Conservation (phyloP, 352 stramenopile species). For the Pythium aristosporum region DNA sequence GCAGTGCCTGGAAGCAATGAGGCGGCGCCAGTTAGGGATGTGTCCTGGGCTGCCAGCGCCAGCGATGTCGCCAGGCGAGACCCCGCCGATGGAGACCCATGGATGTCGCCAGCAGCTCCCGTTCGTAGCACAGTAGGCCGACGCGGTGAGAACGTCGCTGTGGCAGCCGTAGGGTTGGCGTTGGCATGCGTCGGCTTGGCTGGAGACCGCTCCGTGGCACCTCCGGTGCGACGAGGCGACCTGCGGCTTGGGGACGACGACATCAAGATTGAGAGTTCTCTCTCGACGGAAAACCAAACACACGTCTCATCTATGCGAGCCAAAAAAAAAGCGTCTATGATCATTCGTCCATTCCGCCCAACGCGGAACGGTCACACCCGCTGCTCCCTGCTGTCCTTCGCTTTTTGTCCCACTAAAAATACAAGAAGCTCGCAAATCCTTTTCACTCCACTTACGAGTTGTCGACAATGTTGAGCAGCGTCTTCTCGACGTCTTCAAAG, state of each 20-base stretch:
- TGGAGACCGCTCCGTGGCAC: constrained; percentile 3
- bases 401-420: constrained; percentile 28
- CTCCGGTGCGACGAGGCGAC: not conserved
- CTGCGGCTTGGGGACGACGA: constrained; percentile 7
- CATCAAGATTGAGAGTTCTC: not conserved
- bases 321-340: constrained; percentile 20
- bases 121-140: not conserved
- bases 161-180: constrained; percentile 7
- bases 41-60: constrained; percentile 13
- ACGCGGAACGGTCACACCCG: not conserved
- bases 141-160: constrained; percentile 20
- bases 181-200: constrained; percentile 3
- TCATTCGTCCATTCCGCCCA: not conserved
- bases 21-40: not conserved
- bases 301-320: not conserved
- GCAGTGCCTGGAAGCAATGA: constrained; percentile 8
- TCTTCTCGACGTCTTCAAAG: constrained; percentile 84
- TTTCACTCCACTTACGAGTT: constrained; percentile 54
- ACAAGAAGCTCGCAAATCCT: constrained; percentile 3
- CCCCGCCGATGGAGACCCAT: not conserved
- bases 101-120: not conserved
- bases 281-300: not conserved
- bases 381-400: not conserved
- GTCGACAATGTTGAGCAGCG: constrained; percentile 78
- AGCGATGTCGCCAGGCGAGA: constrained; percentile 24